Evolutionary conservation across 2,329 filamentous ascomycete genomes (phyloP).

Genomic region (Plenodomus biglobosus): DNA sequence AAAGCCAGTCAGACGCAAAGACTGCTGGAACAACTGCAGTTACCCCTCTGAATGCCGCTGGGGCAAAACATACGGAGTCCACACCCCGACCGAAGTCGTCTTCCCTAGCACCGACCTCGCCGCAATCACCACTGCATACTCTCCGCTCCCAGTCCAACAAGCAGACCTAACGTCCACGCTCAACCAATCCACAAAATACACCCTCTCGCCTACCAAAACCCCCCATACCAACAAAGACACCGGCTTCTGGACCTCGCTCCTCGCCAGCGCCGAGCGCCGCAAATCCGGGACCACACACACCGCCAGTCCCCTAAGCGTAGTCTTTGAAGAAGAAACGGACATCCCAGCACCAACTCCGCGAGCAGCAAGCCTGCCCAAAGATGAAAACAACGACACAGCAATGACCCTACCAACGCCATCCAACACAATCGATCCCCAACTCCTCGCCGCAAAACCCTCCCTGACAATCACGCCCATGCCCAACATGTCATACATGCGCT

Average conservation of each 20-base stretch:
- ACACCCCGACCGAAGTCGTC: conserved; percentile 19
- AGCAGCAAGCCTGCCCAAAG: not conserved
- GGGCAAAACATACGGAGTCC: conserved; percentile 33
- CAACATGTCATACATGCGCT: not conserved
- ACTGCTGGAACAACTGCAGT: conserved; percentile 51
- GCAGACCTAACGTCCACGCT: not conserved
- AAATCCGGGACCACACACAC: conserved; percentile 8
- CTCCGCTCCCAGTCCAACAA: not conserved
- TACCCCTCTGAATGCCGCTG: conserved; percentile 52
- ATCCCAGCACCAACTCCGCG: too few species aligned
- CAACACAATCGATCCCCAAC: not conserved
- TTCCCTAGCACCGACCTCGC: conserved; percentile 4
- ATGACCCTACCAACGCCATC: too few species aligned
- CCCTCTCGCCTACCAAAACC: conserved; percentile 8
- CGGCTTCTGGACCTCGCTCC: conserved; percentile 29
- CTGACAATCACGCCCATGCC: not conserved
- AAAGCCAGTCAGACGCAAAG: conserved; percentile 12
- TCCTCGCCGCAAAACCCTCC: too few species aligned
- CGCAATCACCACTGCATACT: conserved; percentile 1
- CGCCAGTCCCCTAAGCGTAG: not conserved
- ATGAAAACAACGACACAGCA: not conserved
- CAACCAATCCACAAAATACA: conserved; percentile 14
- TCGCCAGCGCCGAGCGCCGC: conserved; percentile 30
- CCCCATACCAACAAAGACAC: conserved; percentile 12
- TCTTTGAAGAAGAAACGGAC: not conserved